These are phyloP conservation scores for Dillenia suffruticosa DNA, from an alignment of 164 flowering plant species.

Conservation along the genomic window DNA sequence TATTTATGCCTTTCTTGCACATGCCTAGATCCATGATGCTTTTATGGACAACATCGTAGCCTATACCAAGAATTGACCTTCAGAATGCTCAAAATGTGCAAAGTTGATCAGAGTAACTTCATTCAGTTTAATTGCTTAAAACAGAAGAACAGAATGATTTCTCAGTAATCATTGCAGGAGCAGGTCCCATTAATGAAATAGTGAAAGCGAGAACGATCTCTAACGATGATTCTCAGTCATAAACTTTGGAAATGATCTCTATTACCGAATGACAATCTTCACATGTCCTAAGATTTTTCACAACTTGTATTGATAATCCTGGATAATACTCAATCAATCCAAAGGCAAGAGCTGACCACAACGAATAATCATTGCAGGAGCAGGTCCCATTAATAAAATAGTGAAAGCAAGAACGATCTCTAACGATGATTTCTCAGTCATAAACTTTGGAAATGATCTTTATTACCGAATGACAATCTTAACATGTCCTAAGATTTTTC, in stretches of 20 bases:
- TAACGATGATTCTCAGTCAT: constrained; percentile 41
- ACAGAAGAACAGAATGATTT: background rate
- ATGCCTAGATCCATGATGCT: too few relatives aligned
- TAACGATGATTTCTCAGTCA: constrained; percentile 41
- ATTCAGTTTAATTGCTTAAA: too few relatives aligned
- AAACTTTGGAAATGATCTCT: constrained; percentile 44
- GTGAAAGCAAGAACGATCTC: constrained; percentile 51
- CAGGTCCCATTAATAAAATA: constrained; percentile 40
- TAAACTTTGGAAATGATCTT: constrained; percentile 44
- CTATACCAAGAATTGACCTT: too few relatives aligned
- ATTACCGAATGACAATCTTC: constrained; percentile 50
- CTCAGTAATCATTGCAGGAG: constrained; percentile 50
- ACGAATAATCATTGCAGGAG: constrained; percentile 46
- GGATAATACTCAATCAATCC: too few relatives aligned
- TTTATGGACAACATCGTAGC: too few relatives aligned
- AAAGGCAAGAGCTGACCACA: too few relatives aligned
- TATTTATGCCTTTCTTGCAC: too few relatives aligned
- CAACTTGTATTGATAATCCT: constrained; percentile 37
- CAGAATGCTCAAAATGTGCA: too few relatives aligned
- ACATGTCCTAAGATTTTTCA: constrained; percentile 50
- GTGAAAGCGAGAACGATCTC: constrained; percentile 51
- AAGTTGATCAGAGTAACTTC: too few relatives aligned
- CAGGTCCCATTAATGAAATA: constrained; percentile 41
- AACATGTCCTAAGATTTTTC: constrained; percentile 51
- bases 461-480: constrained; percentile 48